Base-by-base conservation (phyloP, 2,329 filamentous ascomycete genomes). In the Anisogramma anomala region DNA sequence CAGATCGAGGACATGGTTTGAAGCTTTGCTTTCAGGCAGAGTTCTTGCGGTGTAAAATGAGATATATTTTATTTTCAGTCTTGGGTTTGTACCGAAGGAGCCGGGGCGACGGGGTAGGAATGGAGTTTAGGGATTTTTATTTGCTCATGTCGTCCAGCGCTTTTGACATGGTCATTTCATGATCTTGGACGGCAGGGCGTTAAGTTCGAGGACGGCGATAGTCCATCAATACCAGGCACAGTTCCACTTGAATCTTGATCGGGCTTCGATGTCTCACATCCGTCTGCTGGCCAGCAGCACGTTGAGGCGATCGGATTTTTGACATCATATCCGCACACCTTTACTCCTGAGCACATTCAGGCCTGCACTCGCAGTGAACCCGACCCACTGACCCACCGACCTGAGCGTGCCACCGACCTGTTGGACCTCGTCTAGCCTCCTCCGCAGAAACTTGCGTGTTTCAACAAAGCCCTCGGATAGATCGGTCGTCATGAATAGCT, bases 401-500 rank as follows among this genome's bases (percentile, higher is more conserved):
- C 74, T 69, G 17, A 84, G 54, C 9, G 77, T 70, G 17, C 71
- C 68, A 3, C 81, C 79, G 3, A 87, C 50, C 3, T 66, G 71
- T 50, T 73, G 69, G 23, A 74, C 66, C 63, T 93, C 88, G 45
- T 77, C 69, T 42, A 94, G 63, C 47, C 89, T 72, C 32, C 86
- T 72, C 41, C 80, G 73, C 39, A 96, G 65, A 58, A 96, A 98
- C 8, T 75, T 70, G 49, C 79, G 79, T 3, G 91, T 96, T 48
- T 88, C 84, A 8, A 56, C 58, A 53, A 84, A 91, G n/a, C 74
- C 76, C 0, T 71, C 64, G 3, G 81, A 87, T 46, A 67, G 70
- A 61, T 96, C 91, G 45, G 82, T 87, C 17, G 87, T 95, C 87
- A 96, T 95, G 63, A 88, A 94, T 4, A 95, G 67, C 63, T 98